Base-by-base conservation (phyloP, 371 early-diverging fungal genomes). In the Dichotomocladium elegans region DNA sequence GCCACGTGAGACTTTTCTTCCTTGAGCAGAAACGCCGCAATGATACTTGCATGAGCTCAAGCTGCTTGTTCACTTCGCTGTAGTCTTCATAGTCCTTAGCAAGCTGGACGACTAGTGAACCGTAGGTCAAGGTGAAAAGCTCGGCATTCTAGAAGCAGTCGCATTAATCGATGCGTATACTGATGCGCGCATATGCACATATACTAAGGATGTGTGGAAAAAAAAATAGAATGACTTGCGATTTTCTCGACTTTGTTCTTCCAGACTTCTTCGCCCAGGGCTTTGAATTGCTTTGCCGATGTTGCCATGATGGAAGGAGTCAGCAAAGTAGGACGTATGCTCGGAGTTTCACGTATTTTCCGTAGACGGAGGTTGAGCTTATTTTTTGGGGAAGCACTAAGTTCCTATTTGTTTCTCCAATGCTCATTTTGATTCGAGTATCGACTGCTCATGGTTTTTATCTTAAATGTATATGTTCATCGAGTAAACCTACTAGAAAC, bases 71-170 rank as follows among this genome's bases (percentile, higher is more conserved):
- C 30, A 98, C 97, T 56, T 92, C 88, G 35, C 61, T 57, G 51
- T 92, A 94, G 72, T 95, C 93, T 55, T 96, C 94, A 63, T 89
- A 91, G 74, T 98, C 99, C 62, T 93, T 91, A 42, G 95, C 82
- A 5, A 98, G 82, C 56, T 97, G 98, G 25, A 90, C 90, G 1
- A 98, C 99, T 19, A 98, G 79, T 3, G 99, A 92, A 14, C 99
- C 99, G 70, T 98, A 98, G 43, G 99, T 98, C 50, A 98, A 74
- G 3, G 91, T 90, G 60, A 98, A 98, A n/a, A 98, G 87, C 69
- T 98, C 99, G 3, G 91, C 93, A 63, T 89, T 95, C 84, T 87
- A 69, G 21, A 28, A 10, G 11, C 14, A 28, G 8, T 10, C n/a
- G 21, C 37, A 24, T 11, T 9, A 21, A 29, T n/a, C 9, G 30